A percentile compares a stretch with the other conserved stretches of the same genome.
These are phyloP conservation scores for Rhodotorula glutinis DNA, from an alignment of 1,284 basidiomycete species.

Conservation along the genomic window DNA sequence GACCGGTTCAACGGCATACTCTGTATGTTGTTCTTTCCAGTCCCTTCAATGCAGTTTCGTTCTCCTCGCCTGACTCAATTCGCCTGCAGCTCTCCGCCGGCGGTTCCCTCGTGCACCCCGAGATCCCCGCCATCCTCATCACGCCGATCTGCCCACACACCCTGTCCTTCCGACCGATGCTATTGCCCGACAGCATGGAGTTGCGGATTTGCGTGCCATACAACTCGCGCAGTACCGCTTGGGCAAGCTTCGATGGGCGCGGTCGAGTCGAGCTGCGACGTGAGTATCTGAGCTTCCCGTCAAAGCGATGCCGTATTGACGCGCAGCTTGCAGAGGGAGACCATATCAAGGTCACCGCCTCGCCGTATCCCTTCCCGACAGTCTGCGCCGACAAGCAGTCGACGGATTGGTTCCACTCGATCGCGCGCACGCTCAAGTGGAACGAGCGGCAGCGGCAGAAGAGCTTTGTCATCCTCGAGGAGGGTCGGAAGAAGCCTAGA, in stretches of 20 bases:
- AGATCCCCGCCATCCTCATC: slow-evolving; percentile 93
- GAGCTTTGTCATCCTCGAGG: slow-evolving; percentile 83
- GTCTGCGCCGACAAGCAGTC: slow-evolving; percentile 97
- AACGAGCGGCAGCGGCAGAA: slow-evolving; percentile 94
- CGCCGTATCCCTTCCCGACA: slow-evolving; percentile 97
- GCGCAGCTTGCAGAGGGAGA: slow-evolving; percentile 72
- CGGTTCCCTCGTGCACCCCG: slow-evolving; percentile 94
- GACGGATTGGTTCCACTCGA: slow-evolving; percentile 97
- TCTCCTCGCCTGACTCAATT: neutral
- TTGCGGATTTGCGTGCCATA: slow-evolving; percentile 96
- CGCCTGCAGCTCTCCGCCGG: slow-evolving; percentile 78
- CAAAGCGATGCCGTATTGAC: neutral
- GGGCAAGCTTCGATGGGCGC: slow-evolving; percentile 97
- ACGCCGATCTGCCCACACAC: slow-evolving; percentile 99
- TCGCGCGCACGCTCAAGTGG: slow-evolving; percentile 94
- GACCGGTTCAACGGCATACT: slow-evolving; percentile 97
- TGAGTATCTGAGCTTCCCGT: slow-evolving; percentile 53
- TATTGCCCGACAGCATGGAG: slow-evolving; percentile 98
- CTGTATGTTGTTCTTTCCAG: slow-evolving; percentile 56
- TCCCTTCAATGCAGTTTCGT: neutral
- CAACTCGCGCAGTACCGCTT: slow-evolving; percentile 95
- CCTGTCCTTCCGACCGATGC: slow-evolving; percentile 96
- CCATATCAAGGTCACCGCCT: slow-evolving; percentile 97
- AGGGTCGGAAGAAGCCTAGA: slow-evolving; percentile 26
- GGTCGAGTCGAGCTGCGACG: slow-evolving; percentile 93